Percentiles rank a stretch among this genome's conserved stretches.
These are phyloP conservation scores for Nothophaeocryptopus gaeumannii DNA, from an alignment of 2,329 filamentous ascomycete genomes.

Conservation along the genomic window DNA sequence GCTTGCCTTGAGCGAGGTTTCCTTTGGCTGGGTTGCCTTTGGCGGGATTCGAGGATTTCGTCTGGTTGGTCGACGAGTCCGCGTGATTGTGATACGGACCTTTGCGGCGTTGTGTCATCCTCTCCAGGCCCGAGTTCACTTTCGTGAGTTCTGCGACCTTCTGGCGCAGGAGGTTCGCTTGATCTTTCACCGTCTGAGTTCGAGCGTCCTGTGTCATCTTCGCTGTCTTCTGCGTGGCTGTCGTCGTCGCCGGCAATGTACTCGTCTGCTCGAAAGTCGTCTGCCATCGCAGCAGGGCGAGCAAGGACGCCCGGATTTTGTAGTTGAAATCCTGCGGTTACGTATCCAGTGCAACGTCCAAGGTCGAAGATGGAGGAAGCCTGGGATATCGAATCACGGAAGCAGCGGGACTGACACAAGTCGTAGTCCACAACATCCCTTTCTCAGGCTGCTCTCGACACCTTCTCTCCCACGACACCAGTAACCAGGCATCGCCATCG, in stretches of 20 bases:
- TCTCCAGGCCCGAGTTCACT: conserved; percentile 11
- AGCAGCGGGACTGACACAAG: too few species aligned
- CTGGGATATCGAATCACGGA: too few species aligned
- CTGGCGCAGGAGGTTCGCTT: conserved; percentile 4
- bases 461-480: too few species aligned
- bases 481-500: too few species aligned
- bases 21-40: conserved; percentile 10
- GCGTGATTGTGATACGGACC: conserved; percentile 11
- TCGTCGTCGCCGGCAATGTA: background rate
- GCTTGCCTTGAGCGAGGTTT: conserved; percentile 9
- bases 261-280: conserved; percentile 4
- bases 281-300: conserved; percentile 1
- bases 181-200: conserved; percentile 13
- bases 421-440: too few species aligned
- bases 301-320: background rate
- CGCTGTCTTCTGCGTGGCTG: conserved; percentile 2
- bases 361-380: too few species aligned
- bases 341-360: too few species aligned
- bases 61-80: conserved; percentile 15
- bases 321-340: background rate
- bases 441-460: too few species aligned
- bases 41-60: conserved; percentile 5
- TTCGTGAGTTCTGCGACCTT: conserved; percentile 14
- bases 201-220: conserved; percentile 9
- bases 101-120: conserved; percentile 8